Percentiles rank a stretch among this genome's conserved stretches.
Conservation (phyloP, 1,139 yeast species). For the Hansenula anomala region DNA sequence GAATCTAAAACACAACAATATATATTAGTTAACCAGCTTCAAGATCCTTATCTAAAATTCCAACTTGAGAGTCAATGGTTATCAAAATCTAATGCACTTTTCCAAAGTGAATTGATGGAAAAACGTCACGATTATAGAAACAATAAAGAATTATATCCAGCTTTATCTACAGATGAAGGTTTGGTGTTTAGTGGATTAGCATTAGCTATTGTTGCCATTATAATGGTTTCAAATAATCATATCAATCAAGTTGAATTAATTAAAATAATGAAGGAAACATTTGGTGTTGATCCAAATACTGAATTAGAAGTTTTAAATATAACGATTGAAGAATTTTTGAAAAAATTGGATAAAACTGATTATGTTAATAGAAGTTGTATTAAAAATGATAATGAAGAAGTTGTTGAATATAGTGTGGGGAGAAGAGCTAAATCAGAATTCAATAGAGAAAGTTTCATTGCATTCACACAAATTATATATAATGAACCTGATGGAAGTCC, state of each 20-base stretch:
- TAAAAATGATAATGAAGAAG: constrained; percentile 24
- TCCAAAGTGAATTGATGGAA: constrained; percentile 18
- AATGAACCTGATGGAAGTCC: constrained; percentile 19
- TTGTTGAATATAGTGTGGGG: constrained; percentile 31
- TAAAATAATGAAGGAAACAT: constrained; percentile 21
- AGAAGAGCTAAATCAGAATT: constrained; percentile 31
- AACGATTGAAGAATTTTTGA: constrained; percentile 24
- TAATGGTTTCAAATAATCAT: constrained; percentile 29
- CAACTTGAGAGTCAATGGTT: constrained; percentile 15
- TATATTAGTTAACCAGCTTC: constrained; percentile 10
- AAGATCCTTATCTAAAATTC: constrained; percentile 11
- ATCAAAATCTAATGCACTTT: constrained; percentile 7
- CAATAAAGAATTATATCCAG: constrained; percentile 12
- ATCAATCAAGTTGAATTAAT: constrained; percentile 30
- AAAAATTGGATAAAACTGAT: constrained; percentile 26
- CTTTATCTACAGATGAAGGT: constrained; percentile 16
- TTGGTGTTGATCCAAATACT: constrained; percentile 15
- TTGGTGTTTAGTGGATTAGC: constrained; percentile 27
- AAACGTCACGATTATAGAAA: constrained; percentile 19
- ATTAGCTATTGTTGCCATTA: constrained; percentile 24
- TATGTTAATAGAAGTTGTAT: constrained; percentile 19
- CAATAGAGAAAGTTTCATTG: constrained; percentile 24
- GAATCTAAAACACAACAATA: constrained; percentile 12
- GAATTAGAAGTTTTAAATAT: constrained; percentile 9
- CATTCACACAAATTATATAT: constrained; percentile 25